phyloP scores from a whole-genome alignment of 1,284 basidiomycete species.

The Melampsora occidentalis region DNA sequence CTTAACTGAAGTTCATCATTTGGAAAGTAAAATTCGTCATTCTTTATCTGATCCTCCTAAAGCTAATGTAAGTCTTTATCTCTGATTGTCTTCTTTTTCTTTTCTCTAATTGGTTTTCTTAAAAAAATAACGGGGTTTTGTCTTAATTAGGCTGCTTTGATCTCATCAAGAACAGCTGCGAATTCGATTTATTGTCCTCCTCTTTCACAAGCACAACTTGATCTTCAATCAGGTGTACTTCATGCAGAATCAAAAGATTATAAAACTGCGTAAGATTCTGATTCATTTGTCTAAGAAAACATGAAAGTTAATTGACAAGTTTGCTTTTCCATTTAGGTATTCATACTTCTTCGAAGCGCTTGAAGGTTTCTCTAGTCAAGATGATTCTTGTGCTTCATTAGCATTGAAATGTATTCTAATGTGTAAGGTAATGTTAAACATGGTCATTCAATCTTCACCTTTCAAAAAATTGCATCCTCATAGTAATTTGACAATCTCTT shows the following conservation, averaged over 20 bases:
- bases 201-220: constrained; percentile 81
- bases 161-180: constrained; percentile 86
- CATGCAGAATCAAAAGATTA: constrained; percentile 98
- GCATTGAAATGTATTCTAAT: constrained; percentile 96
- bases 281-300: not conserved
- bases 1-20: constrained; percentile 89
- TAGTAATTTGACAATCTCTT: not conserved
- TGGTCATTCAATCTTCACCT: constrained; percentile 60
- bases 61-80: constrained; percentile 66
- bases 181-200: constrained; percentile 98
- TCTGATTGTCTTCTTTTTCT: not conserved
- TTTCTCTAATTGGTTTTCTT: no score
- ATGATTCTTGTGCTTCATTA: constrained; percentile 64
- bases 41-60: constrained; percentile 88
- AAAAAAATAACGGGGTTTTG: no score
- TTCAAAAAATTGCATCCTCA: not conserved
- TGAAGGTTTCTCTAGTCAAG: constrained; percentile 71
- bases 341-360: constrained; percentile 98
- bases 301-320: not conserved
- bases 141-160: constrained; percentile 73
- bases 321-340: constrained; percentile 58
- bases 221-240: constrained; percentile 85
- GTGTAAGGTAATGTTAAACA: constrained; percentile 95
- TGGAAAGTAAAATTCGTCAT: constrained; percentile 86
- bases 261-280: constrained; percentile 66